Evolutionary conservation across 73 alveolate species (phyloP).

Genomic region (Uronychia binucleata): DNA sequence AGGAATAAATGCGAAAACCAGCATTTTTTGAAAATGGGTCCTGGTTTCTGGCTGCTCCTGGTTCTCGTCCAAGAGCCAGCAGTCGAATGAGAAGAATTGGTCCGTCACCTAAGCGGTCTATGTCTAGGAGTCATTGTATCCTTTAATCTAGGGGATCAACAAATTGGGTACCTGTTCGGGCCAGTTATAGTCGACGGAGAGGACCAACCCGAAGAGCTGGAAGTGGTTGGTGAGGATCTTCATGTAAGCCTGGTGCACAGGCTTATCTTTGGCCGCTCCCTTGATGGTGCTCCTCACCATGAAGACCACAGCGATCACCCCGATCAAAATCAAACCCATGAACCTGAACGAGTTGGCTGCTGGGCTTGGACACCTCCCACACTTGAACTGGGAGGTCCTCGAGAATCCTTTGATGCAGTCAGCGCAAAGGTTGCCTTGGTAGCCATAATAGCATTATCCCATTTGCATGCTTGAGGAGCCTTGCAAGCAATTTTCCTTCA

Average conservation of each 20-base stretch:
- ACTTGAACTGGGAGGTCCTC: slow-evolving; percentile 2
- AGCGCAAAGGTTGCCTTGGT: slow-evolving; percentile 40
- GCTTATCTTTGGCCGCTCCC: slow-evolving; percentile 1
- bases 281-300: background rate
- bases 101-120: too few species aligned
- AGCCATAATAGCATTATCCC: slow-evolving; percentile 48
- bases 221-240: slow-evolving; percentile 21
- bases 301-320: background rate
- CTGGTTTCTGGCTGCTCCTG: too few species aligned
- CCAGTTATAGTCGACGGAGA: slow-evolving; percentile 16
- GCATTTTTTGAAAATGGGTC: background rate
- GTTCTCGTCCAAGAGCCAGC: too few species aligned
- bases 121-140: background rate
- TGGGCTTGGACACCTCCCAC: slow-evolving; percentile 38
- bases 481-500: too few species aligned
- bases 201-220: slow-evolving; percentile 11
- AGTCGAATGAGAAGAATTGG: too few species aligned
- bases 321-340: background rate
- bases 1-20: too few species aligned
- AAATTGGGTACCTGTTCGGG: slow-evolving; percentile 11
- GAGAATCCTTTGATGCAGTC: slow-evolving; percentile 27
- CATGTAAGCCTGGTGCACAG: slow-evolving; percentile 3
- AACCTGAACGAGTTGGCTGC: background rate
- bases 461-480: too few species aligned
- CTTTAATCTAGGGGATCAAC: slow-evolving; percentile 5